Base-by-base conservation (phyloP, 1,284 basidiomycete genomes). In the Xerocomus amazonicus region DNA sequence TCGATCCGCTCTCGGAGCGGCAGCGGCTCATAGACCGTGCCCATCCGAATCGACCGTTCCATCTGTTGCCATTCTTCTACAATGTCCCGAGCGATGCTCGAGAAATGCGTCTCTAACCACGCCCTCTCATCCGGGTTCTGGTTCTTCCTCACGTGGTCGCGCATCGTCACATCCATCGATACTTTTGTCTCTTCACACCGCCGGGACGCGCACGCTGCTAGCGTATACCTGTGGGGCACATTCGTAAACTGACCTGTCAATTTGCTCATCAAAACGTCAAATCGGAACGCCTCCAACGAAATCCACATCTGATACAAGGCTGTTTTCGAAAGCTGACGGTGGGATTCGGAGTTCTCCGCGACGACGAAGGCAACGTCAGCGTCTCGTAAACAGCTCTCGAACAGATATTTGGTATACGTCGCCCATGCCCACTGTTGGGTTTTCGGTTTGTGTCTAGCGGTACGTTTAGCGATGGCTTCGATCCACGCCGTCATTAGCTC, bases 1-100 rank as follows among this genome's bases (percentile, higher is more conserved):
- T 65, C 67, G 19, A 61, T 65, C 17, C 61, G 65, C 56, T 82
- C 80, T 6, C 75, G 62, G 13, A 70, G 54, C 3, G 74, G 73
- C 6, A 81, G 59, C 0, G 71, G 67, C 36, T 67, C 48, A 42
- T 80, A 79, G 46, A 73, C 70, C 2, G 62, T 68, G 35, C 68
- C 69, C 27, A 42, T 45, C 7, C 59, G 48, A 26, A 77, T 55
- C 23, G 69, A 63, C 2, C 41, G 37, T 48, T 63, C 60, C 3
- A 77, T 56, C 2, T 59, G 56, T 10, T 39, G 40, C 65, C 74
- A 77, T 36, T 74, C 70, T 1, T 63, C 53, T 33, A 73, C 40
- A 32, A 73, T 69, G n/a, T 63, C 61, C 8, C 59, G 48, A 2
- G 67, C 64, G 28, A 69, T 57, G 3, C 50, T 56, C 6, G 51